Evolutionary conservation across 1,139 yeast species (phyloP).

Genomic region (Insectozyma bohioensis): DNA sequence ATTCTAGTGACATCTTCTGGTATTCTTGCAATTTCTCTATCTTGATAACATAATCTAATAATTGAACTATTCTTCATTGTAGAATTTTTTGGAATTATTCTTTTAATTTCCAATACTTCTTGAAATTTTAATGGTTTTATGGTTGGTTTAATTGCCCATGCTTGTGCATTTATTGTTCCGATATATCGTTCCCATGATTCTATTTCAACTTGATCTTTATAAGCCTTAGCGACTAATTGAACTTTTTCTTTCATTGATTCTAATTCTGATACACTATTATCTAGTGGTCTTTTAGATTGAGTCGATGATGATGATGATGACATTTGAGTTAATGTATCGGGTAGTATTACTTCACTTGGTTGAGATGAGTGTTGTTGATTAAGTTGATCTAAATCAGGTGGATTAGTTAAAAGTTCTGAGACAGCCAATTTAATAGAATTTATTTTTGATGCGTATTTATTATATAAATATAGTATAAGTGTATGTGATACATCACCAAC

Average conservation of each 20-base stretch:
- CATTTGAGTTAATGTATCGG: neutral
- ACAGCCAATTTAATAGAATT: constrained; percentile 29
- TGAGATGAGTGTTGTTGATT: neutral
- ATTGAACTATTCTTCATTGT: constrained; percentile 26
- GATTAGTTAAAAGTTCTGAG: constrained; percentile 25
- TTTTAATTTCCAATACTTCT: constrained; percentile 43
- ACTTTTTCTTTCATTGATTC: constrained; percentile 17
- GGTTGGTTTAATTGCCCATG: constrained; percentile 84
- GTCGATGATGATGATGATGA: constrained; percentile 2
- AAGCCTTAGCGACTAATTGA: constrained; percentile 14
- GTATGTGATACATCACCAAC: constrained; percentile 24
- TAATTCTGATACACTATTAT: constrained; percentile 6
- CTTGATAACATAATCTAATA: constrained; percentile 28
- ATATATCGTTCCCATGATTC: constrained; percentile 41
- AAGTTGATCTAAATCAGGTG: constrained; percentile 12
- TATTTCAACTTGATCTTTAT: constrained; percentile 15
- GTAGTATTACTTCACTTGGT: constrained; percentile 1
- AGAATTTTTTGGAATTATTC: constrained; percentile 30
- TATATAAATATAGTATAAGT: constrained; percentile 20
- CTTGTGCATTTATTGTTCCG: constrained; percentile 72
- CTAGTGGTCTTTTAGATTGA: neutral
- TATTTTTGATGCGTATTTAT: constrained; percentile 22
- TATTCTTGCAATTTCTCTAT: constrained; percentile 72
- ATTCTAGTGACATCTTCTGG: constrained; percentile 73
- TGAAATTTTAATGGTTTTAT: constrained; percentile 50